phyloP scores from a whole-genome alignment of 352 stramenopile genomes.

The Globisporangium nodosum region DNA sequence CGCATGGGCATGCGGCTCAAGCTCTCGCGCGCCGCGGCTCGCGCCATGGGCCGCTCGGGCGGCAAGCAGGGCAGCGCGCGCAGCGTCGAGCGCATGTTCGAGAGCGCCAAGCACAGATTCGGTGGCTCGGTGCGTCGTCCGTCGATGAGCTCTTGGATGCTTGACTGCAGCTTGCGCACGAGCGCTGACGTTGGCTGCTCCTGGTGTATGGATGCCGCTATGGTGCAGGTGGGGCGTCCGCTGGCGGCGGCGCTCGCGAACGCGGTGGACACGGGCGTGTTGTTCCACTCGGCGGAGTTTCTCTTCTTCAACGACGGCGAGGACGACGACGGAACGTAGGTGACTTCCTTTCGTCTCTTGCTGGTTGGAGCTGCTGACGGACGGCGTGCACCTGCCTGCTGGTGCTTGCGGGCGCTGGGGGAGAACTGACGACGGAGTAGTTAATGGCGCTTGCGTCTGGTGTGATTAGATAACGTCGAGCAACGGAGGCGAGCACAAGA shows the following conservation, averaged over 20 bases:
- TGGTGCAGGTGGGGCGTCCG: conserved; percentile 38
- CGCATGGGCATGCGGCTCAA: conserved; percentile 52
- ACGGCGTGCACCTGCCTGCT: not conserved
- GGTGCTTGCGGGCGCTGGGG: conserved; percentile 6
- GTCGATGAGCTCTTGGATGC: not conserved
- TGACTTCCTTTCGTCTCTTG: conserved; percentile 1
- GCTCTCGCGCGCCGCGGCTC: conserved; percentile 56
- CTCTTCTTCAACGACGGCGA: conserved; percentile 73
- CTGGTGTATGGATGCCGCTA: not conserved
- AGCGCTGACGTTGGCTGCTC: not conserved
- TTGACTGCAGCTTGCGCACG: not conserved
- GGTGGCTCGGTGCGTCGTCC: conserved; percentile 44
- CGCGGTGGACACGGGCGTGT: conserved; percentile 43
- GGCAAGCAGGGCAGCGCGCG: conserved; percentile 35
- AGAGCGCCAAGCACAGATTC: conserved; percentile 60
- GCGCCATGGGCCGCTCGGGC: conserved; percentile 54
- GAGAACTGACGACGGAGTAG: conserved; percentile 72
- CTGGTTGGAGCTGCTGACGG: too few species aligned
- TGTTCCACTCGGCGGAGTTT: conserved; percentile 60
- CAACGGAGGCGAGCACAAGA: not conserved
- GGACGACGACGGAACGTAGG: conserved; percentile 80
- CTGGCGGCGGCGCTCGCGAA: conserved; percentile 38
- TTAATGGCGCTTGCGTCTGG: conserved; percentile 50
- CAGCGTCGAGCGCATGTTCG: conserved; percentile 54
- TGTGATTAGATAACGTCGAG: conserved; percentile 52